phyloP scores from a whole-genome alignment of 1,139 yeast species.

The Scheffersomyces parashehatae region DNA sequence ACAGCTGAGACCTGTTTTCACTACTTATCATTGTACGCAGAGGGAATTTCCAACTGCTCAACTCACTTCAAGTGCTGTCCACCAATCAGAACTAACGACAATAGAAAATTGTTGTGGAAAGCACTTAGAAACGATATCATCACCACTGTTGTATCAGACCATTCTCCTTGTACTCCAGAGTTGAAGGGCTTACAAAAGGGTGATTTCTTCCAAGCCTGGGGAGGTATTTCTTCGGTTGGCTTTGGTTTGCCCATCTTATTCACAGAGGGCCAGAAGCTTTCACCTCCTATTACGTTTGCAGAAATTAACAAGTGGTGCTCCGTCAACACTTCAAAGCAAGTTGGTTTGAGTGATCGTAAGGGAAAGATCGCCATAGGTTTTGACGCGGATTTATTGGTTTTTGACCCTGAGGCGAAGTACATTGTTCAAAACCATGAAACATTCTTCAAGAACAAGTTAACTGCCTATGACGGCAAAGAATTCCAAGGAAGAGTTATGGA shows the following conservation, averaged over 20 bases:
- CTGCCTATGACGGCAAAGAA: conserved; percentile 77
- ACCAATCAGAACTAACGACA: conserved; percentile 77
- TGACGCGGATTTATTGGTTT: conserved; percentile 86
- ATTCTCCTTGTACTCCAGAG: conserved; percentile 94
- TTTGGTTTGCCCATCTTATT: conserved; percentile 79
- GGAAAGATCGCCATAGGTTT: conserved; percentile 71
- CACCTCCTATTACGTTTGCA: conserved; percentile 53
- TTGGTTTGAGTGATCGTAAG: conserved; percentile 70
- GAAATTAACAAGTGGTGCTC: conserved; percentile 81
- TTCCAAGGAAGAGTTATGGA: conserved; percentile 74
- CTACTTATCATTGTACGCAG: conserved; percentile 76
- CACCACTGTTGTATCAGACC: conserved; percentile 91
- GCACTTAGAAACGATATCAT: conserved; percentile 67
- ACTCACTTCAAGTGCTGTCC: conserved; percentile 95
- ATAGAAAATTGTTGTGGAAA: conserved; percentile 72
- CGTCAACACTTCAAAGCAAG: conserved; percentile 80
- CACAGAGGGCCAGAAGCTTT: conserved; percentile 66
- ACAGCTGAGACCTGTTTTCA: conserved; percentile 95
- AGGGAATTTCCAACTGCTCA: conserved; percentile 68
- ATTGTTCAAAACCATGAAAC: conserved; percentile 59
- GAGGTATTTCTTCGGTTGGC: conserved; percentile 94
- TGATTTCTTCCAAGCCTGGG: conserved; percentile 93
- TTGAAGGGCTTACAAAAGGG: conserved; percentile 79
- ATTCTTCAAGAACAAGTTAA: conserved; percentile 78
- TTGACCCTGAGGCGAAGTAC: conserved; percentile 64